Conservation (phyloP, 2,329 filamentous ascomycete species). For the Fusarium keratoplasticum region DNA sequence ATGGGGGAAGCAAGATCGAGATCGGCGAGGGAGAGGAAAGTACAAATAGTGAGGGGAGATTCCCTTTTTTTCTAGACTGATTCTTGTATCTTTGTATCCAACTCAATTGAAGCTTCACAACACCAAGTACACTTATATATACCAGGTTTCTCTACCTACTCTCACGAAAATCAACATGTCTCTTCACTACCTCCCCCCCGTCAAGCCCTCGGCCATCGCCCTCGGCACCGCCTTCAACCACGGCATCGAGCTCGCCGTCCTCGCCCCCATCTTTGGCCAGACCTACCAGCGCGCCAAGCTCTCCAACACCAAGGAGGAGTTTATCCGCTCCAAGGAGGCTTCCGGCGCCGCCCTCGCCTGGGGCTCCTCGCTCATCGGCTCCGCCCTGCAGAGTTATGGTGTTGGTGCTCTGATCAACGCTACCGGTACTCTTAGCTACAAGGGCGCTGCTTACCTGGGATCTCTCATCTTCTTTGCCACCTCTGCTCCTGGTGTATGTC, state of each 20-base stretch:
- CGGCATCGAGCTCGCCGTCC: conserved; percentile 86
- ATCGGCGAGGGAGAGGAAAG: conserved; percentile 33
- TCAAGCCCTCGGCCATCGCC: conserved; percentile 98
- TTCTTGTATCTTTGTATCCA: conserved; percentile 16
- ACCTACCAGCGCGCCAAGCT: conserved; percentile 93
- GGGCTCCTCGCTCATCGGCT: conserved; percentile 91
- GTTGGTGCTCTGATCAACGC: conserved; percentile 93
- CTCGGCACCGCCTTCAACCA: conserved; percentile 97
- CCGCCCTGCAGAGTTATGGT: conserved; percentile 88
- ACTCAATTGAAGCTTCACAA: conserved; percentile 18
- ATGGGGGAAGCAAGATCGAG: conserved; percentile 37
- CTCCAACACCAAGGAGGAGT: conserved; percentile 96
- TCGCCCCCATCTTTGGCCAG: conserved; percentile 91
- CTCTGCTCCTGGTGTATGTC: conserved; percentile 82
- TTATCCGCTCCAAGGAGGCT: conserved; percentile 92
- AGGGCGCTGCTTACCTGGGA: conserved; percentile 95
- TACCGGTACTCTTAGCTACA: conserved; percentile 94
- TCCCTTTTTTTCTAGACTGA: not conserved
- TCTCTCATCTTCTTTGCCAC: conserved; percentile 91
- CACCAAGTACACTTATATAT: not conserved
- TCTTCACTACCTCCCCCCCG: conserved; percentile 75
- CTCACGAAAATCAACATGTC: conserved; percentile 59
- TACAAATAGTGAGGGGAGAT: conserved; percentile 42
- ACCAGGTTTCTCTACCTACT: not conserved
- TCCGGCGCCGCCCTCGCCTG: conserved; percentile 87